Base-by-base conservation (phyloP, 1,139 yeast species). In the Diutina scorzettiae region DNA sequence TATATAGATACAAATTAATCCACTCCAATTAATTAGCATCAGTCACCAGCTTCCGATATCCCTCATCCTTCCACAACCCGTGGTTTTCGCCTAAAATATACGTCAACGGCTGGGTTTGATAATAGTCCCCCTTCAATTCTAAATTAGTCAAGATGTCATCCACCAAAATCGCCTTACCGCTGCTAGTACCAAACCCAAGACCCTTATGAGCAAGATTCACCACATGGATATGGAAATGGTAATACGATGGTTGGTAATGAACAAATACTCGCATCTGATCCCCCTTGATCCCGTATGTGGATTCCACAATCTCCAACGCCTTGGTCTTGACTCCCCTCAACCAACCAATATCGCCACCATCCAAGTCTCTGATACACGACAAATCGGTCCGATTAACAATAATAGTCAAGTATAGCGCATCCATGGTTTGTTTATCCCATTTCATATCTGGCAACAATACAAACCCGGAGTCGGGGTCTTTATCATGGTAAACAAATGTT, bases 171-270 rank as follows among this genome's bases (percentile, higher is more conserved):
- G 96, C 95, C 52, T 82, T 83, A 1, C 97, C 97, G 9, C 76
- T 78, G 12, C 76, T 66, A 41, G 79, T 72, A 2, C 89, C 83
- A 46, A 74, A 76, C 6, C 87, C 91, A 41, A 81, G 56, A 1
- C 94, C 95, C 1, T 79, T 76, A 50, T 83, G 84, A 20, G 63
- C 68, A 6, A 83, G 68, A 51, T 81, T 82, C 20, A 87, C 95
- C n/a, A 84, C 79, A 55, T 91, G 98, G 30, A 91, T 71, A 57
- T 91, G 98, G 66, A 91, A 81, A 55, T 91, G 97, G 55, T 91
- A 91, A 57, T 91, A 91, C 0, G 96, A 84, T 0, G 99, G 99
- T 48, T 89, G 97, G 58, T 91, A 87, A 57, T 87, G 97, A 42
- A 87, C 70, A 55, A 81, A 89, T 1, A 86, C 58, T 47, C 94